A percentile compares a stretch with the other conserved stretches of the same genome.
Evolutionary conservation across 1,284 basidiomycete species (phyloP).

Genomic region (Termitomyces sp.): DNA sequence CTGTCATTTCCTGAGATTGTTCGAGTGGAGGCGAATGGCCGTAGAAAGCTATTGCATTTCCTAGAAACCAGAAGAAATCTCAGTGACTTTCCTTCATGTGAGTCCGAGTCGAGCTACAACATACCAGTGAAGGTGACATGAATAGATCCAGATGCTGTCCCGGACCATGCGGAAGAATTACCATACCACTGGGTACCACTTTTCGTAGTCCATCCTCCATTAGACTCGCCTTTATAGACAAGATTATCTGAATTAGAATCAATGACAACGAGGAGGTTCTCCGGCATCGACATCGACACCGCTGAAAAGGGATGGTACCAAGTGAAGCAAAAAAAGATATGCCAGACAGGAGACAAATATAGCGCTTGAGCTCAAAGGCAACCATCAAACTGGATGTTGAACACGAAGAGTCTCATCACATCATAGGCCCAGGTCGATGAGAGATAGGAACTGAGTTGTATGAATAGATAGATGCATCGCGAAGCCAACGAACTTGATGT

Average conservation of each 20-base stretch:
- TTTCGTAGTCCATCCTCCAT: background rate
- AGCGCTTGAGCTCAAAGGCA: background rate
- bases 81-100: background rate
- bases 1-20: background rate
- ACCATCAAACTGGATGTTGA: background rate
- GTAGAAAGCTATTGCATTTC: constrained; percentile 1
- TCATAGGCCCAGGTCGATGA: background rate
- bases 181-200: background rate
- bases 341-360: background rate
- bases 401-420: background rate
- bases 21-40: background rate
- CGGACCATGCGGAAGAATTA: background rate
- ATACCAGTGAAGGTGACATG: constrained; percentile 1
- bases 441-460: background rate
- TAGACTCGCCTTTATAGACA: background rate
- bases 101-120: background rate
- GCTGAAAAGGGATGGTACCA: background rate
- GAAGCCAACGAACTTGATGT: background rate
- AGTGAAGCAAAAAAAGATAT: background rate
- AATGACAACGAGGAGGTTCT: background rate
- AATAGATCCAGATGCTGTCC: background rate
- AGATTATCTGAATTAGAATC: background rate
- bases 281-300: background rate
- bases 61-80: background rate
- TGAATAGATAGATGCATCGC: background rate